These are phyloP conservation scores for Nothomitra cinnamomea DNA, from an alignment of 2,329 filamentous ascomycete species.

Conservation along the genomic window DNA sequence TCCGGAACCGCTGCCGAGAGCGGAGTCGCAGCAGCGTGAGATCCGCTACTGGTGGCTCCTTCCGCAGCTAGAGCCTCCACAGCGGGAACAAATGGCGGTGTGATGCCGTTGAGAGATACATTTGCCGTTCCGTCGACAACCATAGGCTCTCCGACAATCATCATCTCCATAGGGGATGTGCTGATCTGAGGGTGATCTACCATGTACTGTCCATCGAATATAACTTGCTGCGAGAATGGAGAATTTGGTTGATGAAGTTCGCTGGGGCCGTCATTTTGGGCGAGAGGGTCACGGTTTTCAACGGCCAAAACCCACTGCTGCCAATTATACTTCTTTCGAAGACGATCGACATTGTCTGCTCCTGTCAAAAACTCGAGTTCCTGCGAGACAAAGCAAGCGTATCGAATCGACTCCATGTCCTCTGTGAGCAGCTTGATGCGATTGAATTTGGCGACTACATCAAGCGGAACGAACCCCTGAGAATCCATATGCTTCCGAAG, in stretches of 20 bases:
- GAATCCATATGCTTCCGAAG: constrained; percentile 86
- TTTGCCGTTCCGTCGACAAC: neutral
- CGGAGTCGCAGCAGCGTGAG: constrained; percentile 26
- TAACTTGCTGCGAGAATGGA: neutral
- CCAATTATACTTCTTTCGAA: constrained; percentile 64
- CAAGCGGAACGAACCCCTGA: constrained; percentile 74
- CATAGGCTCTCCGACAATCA: neutral
- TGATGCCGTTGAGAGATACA: constrained; percentile 13
- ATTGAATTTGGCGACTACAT: constrained; percentile 71
- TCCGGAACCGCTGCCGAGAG: constrained; percentile 48
- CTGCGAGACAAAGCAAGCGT: constrained; percentile 54
- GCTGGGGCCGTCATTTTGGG: constrained; percentile 55
- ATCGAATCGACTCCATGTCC: constrained; percentile 56
- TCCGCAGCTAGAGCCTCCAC: neutral
- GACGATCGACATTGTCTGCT: constrained; percentile 59
- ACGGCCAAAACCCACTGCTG: constrained; percentile 59
- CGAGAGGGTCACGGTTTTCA: constrained; percentile 53
- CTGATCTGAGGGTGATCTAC: neutral
- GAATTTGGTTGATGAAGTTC: neutral
- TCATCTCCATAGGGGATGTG: constrained; percentile 1
- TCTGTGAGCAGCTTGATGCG: constrained; percentile 58
- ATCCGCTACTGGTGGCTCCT: constrained; percentile 15
- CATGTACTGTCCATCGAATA: neutral
- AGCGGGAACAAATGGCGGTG: constrained; percentile 11
- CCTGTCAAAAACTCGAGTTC: constrained; percentile 59